Evolutionary conservation across 768 basidiomycete species (phyloP).

Genomic region (Suillus variegatus): DNA sequence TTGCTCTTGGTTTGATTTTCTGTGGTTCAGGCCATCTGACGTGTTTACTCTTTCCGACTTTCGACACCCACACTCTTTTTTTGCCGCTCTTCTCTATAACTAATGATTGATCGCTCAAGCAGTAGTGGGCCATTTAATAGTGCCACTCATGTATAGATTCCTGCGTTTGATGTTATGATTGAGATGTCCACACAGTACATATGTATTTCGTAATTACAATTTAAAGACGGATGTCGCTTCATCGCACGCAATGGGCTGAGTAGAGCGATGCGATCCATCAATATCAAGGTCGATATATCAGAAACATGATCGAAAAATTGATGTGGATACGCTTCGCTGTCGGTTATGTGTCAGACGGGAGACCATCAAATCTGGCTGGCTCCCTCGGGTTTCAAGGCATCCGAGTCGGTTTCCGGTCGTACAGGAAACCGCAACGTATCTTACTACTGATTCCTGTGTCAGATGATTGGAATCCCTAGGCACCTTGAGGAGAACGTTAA

Average conservation of each 20-base stretch:
- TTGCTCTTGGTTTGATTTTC: conserved; percentile 7
- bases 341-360: background rate
- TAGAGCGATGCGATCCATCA: background rate
- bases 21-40: background rate
- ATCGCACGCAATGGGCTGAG: background rate
- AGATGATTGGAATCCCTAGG: background rate
- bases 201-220: conserved; percentile 1
- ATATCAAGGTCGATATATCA: background rate
- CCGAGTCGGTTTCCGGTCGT: background rate
- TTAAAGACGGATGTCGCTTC: background rate
- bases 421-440: background rate
- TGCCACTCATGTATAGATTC: background rate
- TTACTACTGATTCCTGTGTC: background rate
- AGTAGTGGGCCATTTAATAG: background rate
- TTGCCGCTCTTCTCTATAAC: conserved; percentile 4
- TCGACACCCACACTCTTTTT: conserved; percentile 12
- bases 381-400: background rate
- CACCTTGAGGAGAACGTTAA: no score
- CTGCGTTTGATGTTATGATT: background rate
- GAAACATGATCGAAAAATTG: background rate
- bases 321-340: background rate
- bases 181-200: background rate
- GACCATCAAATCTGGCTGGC: background rate
- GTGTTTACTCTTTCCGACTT: conserved; percentile 1
- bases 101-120: conserved; percentile 4